Conservation (phyloP, 768 basidiomycete species). For the Suillus placidus region DNA sequence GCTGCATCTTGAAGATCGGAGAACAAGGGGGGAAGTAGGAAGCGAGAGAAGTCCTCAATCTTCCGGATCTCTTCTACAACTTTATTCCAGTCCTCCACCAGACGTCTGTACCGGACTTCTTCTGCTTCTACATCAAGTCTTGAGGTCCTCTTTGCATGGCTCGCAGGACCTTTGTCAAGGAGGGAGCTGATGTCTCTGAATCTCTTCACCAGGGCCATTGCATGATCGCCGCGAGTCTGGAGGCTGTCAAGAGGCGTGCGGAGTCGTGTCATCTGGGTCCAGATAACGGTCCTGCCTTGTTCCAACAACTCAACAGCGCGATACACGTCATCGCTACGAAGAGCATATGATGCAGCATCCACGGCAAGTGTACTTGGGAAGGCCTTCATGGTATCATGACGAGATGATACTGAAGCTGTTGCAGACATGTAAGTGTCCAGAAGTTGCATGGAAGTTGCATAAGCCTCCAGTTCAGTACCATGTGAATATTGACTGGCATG, state of each 20-base stretch:
- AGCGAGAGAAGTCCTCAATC: conserved; percentile 18
- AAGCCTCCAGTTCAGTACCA: not conserved
- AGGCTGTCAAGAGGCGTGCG: not conserved
- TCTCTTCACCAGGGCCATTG: not conserved
- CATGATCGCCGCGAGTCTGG: not conserved
- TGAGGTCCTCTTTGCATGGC: not conserved
- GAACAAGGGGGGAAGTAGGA: conserved; percentile 17
- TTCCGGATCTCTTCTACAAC: conserved; percentile 16
- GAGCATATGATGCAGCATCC: not conserved
- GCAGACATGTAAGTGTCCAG: not conserved
- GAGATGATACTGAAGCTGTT: not conserved
- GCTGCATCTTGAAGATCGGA: conserved; percentile 11
- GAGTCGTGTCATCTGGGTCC: not conserved
- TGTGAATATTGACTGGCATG: not conserved
- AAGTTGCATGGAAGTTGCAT: not conserved
- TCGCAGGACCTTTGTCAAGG: not conserved
- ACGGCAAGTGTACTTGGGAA: not conserved
- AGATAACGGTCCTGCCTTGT: not conserved
- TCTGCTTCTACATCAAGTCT: not conserved
- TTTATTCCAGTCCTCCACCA: conserved; percentile 16
- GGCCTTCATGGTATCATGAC: not conserved
- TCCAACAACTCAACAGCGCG: not conserved
- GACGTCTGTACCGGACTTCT: not conserved
- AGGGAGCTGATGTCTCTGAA: not conserved
- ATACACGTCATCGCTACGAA: not conserved